A percentile compares a stretch with the other conserved stretches of the same genome.
Evolutionary conservation across 2,329 filamentous ascomycete genomes (phyloP).

Genomic region (Talaromyces funiculosus): DNA sequence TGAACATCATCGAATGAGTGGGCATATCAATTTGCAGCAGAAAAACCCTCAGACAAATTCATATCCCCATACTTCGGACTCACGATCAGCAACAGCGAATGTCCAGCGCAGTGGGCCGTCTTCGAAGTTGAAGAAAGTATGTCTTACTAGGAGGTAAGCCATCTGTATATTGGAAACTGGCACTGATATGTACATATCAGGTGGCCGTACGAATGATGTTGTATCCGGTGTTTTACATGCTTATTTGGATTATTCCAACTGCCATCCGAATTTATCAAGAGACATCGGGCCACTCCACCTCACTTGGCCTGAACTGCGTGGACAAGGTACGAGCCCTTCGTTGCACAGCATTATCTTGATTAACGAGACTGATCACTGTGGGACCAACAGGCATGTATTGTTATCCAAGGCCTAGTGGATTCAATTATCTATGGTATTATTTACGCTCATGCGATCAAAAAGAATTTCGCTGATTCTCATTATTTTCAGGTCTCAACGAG

Average conservation of each 20-base stretch:
- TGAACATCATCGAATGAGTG: not conserved
- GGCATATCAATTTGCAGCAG: not conserved
- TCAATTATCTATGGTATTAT: not conserved
- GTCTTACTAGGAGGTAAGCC: not conserved
- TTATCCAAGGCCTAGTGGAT: conserved; percentile 1
- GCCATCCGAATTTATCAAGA: conserved; percentile 9
- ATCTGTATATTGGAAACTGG: not conserved
- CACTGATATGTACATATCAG: not conserved
- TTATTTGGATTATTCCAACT: conserved; percentile 1
- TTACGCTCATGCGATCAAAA: not conserved
- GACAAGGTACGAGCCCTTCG: not conserved
- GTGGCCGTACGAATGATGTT: conserved; percentile 9
- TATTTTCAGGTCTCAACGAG: not conserved
- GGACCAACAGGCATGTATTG: not conserved
- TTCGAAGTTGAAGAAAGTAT: conserved; percentile 7
- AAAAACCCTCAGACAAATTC: not conserved
- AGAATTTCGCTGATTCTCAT: not conserved
- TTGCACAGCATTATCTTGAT: not conserved
- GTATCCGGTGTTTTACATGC: conserved; percentile 8
- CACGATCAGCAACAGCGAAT: not conserved
- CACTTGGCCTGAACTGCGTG: not conserved
- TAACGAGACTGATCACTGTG: not conserved
- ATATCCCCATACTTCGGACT: not conserved
- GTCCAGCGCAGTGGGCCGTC: not conserved
- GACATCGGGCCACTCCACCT: not conserved